Evolutionary conservation across 2,329 filamentous ascomycete species (phyloP).

Genomic region (Hypomyces rosellus): DNA sequence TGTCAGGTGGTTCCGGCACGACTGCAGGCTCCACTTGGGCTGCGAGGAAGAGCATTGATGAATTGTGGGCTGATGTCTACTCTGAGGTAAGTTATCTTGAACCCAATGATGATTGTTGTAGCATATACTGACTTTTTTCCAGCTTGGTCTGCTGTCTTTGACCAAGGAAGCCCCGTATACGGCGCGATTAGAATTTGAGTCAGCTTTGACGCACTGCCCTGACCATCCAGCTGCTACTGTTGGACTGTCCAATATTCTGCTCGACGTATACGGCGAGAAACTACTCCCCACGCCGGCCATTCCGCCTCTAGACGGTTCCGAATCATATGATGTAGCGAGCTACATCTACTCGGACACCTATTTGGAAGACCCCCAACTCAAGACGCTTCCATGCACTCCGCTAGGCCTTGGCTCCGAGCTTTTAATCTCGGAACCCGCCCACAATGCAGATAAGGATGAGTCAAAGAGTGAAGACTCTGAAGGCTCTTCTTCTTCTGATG

Average conservation of each 20-base stretch:
- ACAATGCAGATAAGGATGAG: slow-evolving; percentile 10
- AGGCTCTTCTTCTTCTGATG: slow-evolving; percentile 17
- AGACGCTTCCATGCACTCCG: slow-evolving; percentile 36
- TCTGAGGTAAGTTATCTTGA: slow-evolving; percentile 58
- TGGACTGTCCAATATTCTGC: slow-evolving; percentile 73
- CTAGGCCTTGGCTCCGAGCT: slow-evolving; percentile 36
- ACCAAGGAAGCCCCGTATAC: slow-evolving; percentile 57
- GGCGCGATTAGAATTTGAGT: slow-evolving; percentile 74
- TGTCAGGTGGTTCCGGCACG: slow-evolving; percentile 55
- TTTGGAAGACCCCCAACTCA: slow-evolving; percentile 3
- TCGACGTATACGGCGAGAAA: slow-evolving; percentile 74
- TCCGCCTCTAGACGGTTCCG: slow-evolving; percentile 31
- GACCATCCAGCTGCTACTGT: slow-evolving; percentile 78
- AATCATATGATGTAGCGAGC: slow-evolving; percentile 5
- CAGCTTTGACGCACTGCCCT: slow-evolving; percentile 69
- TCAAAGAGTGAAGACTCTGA: neutral
- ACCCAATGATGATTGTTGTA: neutral
- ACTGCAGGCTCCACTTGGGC: slow-evolving; percentile 68
- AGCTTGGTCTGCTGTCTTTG: slow-evolving; percentile 63
- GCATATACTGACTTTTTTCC: slow-evolving; percentile 19
- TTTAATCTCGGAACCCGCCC: slow-evolving; percentile 17
- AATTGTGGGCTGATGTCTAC: slow-evolving; percentile 77
- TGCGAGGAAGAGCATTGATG: slow-evolving; percentile 72
- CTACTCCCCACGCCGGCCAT: slow-evolving; percentile 54
- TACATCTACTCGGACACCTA: neutral